A percentile compares a stretch with the other conserved stretches of the same genome.
These are phyloP conservation scores for Escallonia herrerae DNA, from an alignment of 129 eudicot genomes.

Conservation along the genomic window DNA sequence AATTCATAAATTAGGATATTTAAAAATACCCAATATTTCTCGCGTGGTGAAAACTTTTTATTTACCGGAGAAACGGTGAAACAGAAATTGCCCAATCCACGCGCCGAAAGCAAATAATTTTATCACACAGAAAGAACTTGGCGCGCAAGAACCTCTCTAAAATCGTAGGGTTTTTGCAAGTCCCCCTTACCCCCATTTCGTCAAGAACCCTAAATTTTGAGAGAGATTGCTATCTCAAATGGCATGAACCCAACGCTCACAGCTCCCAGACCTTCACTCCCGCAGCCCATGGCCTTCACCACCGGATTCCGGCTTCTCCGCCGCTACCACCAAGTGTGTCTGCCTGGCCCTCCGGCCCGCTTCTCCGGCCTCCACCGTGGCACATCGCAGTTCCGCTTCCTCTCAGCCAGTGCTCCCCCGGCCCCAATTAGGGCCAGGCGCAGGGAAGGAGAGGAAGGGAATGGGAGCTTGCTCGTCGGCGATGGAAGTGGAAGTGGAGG, in stretches of 20 bases:
- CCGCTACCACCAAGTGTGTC: conserved; percentile 23
- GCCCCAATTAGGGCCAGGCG: conserved; percentile 27
- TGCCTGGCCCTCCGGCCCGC: conserved; percentile 27
- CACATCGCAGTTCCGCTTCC: conserved; percentile 31
- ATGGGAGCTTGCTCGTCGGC: conserved; percentile 20
- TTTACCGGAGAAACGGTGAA: too few relatives aligned
- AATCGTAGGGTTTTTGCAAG: conserved; percentile 10
- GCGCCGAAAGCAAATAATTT: too few relatives aligned
- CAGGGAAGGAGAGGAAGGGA: conserved; percentile 15
- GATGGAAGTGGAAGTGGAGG: conserved; percentile 25
- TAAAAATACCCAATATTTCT: too few relatives aligned
- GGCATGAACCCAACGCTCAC: conserved; percentile 36
- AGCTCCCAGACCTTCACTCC: background rate
- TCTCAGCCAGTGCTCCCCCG: conserved; percentile 21
- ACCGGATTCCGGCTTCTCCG: conserved; percentile 59
- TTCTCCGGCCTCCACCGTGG: conserved; percentile 20
- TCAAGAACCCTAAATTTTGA: background rate
- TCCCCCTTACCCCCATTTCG: background rate
- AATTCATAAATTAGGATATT: too few relatives aligned
- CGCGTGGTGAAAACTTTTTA: too few relatives aligned
- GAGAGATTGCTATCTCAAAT: conserved; percentile 7
- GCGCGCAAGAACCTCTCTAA: conserved; percentile 3
- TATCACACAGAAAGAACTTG: background rate
- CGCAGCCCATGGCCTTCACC: conserved; percentile 47
- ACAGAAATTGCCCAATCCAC: too few relatives aligned